Evolutionary conservation across 2,329 filamentous ascomycete species (phyloP).

Genomic region (Penicillium decumbens): DNA sequence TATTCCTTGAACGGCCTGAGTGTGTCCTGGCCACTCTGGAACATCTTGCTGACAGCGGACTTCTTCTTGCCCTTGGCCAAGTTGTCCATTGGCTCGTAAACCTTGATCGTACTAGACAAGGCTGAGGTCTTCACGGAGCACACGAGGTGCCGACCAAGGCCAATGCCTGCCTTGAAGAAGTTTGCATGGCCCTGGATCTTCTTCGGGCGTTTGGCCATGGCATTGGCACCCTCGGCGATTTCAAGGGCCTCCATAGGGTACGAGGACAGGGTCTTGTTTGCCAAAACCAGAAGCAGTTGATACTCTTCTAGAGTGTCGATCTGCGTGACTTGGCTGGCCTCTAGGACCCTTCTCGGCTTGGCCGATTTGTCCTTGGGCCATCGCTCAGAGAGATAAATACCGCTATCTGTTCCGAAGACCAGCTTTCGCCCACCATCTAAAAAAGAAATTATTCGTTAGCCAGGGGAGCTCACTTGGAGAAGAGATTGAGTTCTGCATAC

Average conservation of each 20-base stretch:
- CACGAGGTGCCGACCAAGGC: slow-evolving; percentile 86
- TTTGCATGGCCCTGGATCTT: slow-evolving; percentile 97
- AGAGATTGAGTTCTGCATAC: slow-evolving; percentile 47
- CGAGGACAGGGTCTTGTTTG: slow-evolving; percentile 87
- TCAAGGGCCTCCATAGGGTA: slow-evolving; percentile 85
- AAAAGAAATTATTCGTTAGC: slow-evolving; percentile 12
- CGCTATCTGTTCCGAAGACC: slow-evolving; percentile 88
- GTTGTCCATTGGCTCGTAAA: slow-evolving; percentile 96
- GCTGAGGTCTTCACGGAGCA: slow-evolving; percentile 95
- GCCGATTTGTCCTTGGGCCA: slow-evolving; percentile 73
- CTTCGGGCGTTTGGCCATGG: slow-evolving; percentile 77
- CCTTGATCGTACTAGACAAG: slow-evolving; percentile 93
- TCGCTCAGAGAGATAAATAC: slow-evolving; percentile 86
- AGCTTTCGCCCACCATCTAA: slow-evolving; percentile 89
- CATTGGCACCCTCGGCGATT: slow-evolving; percentile 66
- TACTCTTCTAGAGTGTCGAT: slow-evolving; percentile 96
- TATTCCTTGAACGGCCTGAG: slow-evolving; percentile 98
- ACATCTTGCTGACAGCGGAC: slow-evolving; percentile 92
- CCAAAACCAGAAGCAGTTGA: slow-evolving; percentile 80
- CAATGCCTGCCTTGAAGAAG: slow-evolving; percentile 97
- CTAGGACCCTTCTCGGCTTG: slow-evolving; percentile 76
- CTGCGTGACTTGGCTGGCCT: slow-evolving; percentile 82
- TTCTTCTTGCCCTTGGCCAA: slow-evolving; percentile 93
- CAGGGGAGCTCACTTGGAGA: neutral
- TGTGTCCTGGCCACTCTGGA: slow-evolving; percentile 87